A percentile compares a stretch with the other conserved stretches of the same genome.
Conservation (phyloP, 208 protist genomes). For the Giardia duodenalis region DNA sequence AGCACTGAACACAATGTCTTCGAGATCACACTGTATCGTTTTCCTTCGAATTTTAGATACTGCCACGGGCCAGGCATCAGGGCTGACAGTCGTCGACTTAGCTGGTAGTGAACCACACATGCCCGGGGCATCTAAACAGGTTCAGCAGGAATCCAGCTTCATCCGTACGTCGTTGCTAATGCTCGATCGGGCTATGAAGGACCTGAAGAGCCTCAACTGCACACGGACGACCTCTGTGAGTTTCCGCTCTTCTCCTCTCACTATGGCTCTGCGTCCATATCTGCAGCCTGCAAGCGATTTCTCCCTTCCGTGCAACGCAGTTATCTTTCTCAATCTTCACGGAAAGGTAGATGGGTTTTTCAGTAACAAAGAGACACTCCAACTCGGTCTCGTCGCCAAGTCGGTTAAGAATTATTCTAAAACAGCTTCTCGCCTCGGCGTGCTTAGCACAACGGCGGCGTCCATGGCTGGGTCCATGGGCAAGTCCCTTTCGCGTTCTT, state of each 20-base stretch:
- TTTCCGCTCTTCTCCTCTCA: conserved; percentile 10
- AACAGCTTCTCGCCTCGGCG: background rate
- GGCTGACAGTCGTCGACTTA: background rate
- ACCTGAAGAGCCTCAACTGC: background rate
- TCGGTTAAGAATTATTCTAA: background rate
- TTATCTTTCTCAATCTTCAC: conserved; percentile 15
- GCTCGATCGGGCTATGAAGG: conserved; percentile 5
- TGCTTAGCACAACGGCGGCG: background rate
- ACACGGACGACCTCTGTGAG: background rate
- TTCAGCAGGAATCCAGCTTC: conserved; percentile 1
- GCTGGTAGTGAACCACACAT: background rate
- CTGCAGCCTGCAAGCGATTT: background rate
- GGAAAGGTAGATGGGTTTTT: background rate
- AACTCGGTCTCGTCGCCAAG: conserved; percentile 7
- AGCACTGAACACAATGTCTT: background rate
- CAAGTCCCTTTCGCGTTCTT: background rate
- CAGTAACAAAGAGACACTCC: background rate
- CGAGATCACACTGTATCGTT: conserved; percentile 13
- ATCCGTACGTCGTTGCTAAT: conserved; percentile 16
- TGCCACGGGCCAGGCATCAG: background rate
- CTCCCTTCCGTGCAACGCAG: background rate
- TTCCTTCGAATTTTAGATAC: background rate
- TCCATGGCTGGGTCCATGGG: background rate
- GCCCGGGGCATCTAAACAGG: background rate
- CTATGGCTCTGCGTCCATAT: conserved; percentile 14